phyloP scores from a whole-genome alignment of 2,329 filamentous ascomycete genomes.

The Zasmidium angulare region DNA sequence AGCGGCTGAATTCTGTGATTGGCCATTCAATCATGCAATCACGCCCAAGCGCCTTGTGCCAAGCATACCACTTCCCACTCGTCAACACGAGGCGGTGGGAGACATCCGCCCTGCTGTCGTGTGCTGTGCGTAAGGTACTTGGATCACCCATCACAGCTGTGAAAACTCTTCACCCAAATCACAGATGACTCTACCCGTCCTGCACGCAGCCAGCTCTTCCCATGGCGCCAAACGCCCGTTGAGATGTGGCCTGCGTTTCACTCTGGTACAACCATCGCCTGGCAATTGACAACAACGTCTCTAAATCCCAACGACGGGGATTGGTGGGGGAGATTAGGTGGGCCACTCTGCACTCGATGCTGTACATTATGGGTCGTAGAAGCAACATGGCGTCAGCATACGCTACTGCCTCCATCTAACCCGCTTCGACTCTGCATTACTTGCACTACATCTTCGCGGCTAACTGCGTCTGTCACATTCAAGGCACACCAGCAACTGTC shows the following conservation, averaged over 20 bases:
- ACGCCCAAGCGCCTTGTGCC: neutral
- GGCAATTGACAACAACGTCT: neutral
- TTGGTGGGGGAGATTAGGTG: no score
- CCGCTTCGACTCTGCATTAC: neutral
- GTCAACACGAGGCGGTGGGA: slow-evolving; percentile 1
- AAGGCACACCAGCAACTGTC: neutral
- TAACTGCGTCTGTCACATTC: neutral
- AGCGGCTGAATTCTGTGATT: neutral
- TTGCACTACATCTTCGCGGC: neutral
- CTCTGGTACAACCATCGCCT: neutral
- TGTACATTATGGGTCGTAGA: neutral
- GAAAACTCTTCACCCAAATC: neutral
- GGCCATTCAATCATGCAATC: neutral
- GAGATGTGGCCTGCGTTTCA: slow-evolving; percentile 3
- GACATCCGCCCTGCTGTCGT: neutral
- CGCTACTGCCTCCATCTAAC: neutral
- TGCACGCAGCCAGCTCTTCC: slow-evolving; percentile 1
- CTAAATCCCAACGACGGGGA: neutral
- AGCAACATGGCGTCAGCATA: neutral
- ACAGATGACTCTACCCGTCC: neutral
- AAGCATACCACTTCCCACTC: slow-evolving; percentile 1
- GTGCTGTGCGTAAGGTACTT: neutral
- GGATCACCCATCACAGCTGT: neutral
- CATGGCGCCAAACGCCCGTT: neutral
- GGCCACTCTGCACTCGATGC: neutral